A percentile compares a stretch with the other conserved stretches of the same genome.
Conservation (phyloP, 2,329 filamentous ascomycete species). For the Colletotrichum graminicola region DNA sequence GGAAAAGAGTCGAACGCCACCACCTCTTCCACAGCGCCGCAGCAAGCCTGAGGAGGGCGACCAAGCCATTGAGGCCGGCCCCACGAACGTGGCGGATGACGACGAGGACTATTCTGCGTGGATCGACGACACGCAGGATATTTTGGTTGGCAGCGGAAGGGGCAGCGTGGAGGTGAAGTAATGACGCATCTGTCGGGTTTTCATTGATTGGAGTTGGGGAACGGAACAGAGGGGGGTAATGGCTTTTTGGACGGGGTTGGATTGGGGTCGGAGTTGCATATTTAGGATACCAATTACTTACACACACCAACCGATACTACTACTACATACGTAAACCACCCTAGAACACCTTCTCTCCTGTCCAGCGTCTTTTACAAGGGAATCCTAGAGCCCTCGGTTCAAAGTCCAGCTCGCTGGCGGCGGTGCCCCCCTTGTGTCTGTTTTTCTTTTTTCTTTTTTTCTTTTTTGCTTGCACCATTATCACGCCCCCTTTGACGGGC, state of each 20-base stretch:
- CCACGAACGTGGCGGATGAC: constrained; percentile 45
- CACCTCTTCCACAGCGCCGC: constrained; percentile 33
- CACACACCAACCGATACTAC: neutral
- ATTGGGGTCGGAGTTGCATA: neutral
- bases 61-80: constrained; percentile 41
- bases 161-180: constrained; percentile 13
- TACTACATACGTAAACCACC: too few relatives aligned
- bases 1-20: constrained; percentile 27
- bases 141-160: constrained; percentile 1
- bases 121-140: constrained; percentile 48
- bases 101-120: constrained; percentile 54
- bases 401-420: too few relatives aligned
- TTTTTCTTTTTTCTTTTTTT: too few relatives aligned
- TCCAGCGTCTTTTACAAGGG: too few relatives aligned
- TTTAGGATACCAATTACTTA: constrained; percentile 1
- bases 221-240: neutral
- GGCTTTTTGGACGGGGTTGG: neutral
- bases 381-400: neutral
- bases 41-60: constrained; percentile 8
- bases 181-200: neutral
- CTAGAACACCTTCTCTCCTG: neutral
- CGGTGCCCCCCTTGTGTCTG: too few relatives aligned
- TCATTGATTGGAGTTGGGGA: constrained; percentile 8
- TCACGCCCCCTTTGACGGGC: too few relatives aligned
- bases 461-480: neutral